Percentiles rank a stretch among this genome's conserved stretches.
Conservation (phyloP, 1,139 yeast genomes). For the Hyphopichia khmerensis region DNA sequence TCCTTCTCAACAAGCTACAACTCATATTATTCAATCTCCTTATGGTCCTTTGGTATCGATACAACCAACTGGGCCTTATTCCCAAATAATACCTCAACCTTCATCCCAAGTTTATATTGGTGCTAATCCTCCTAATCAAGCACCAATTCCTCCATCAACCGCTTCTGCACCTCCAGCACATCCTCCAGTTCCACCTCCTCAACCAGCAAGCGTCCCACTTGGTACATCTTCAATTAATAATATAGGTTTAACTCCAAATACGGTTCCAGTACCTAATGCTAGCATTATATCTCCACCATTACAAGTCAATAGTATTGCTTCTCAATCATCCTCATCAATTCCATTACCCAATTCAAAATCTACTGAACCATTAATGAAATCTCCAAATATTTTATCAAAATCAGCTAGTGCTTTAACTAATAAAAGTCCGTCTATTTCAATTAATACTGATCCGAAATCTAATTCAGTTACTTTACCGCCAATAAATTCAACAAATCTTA, state of each 20-base stretch:
- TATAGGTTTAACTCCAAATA: not conserved
- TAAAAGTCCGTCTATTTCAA: not conserved
- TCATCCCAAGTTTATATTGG: constrained; percentile 9
- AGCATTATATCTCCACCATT: not conserved
- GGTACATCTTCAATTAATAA: not conserved
- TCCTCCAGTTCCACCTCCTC: not conserved
- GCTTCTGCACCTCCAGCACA: not conserved
- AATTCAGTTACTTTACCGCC: constrained; percentile 6
- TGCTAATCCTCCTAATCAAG: not conserved
- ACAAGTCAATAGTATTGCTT: not conserved
- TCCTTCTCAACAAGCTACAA: constrained; percentile 7
- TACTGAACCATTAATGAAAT: not conserved
- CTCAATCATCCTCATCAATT: not conserved
- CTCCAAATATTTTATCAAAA: not conserved
- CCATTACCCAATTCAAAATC: not conserved
- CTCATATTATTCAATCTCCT: constrained; percentile 28
- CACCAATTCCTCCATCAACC: not conserved
- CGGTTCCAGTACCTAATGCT: constrained; percentile 9
- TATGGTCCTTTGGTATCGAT: constrained; percentile 38
- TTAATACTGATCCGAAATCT: not conserved
- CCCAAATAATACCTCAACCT: not conserved
- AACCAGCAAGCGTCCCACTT: too few species aligned
- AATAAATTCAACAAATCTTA: constrained; percentile 5
- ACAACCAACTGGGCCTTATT: constrained; percentile 18
- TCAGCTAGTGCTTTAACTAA: not conserved